Evolutionary conservation across 495 filamentous ascomycete genomes (phyloP), one percentile per base, ranked within the genome.

Genomic region (Penicillium diatomitis): DNA sequence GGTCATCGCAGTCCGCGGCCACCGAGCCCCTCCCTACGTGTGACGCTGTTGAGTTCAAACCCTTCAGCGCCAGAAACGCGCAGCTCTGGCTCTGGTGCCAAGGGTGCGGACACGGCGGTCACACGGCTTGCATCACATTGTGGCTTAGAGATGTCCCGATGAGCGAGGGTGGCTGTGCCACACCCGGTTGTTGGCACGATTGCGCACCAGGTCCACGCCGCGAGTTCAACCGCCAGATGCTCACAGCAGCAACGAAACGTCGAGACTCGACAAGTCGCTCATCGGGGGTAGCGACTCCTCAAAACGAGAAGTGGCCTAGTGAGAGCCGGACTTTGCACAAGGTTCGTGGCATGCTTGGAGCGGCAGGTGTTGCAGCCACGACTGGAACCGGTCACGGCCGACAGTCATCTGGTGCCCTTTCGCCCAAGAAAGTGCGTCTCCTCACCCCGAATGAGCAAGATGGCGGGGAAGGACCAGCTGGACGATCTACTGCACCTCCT

Each of bases 41-140:
- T 12, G 49, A 42, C 35, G 41, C 59, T 10, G 46, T 60, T 2
- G 27, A 52, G 9, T 65, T 53, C 44, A 46, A 53, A 10, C 45
- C 55, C 9, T 51, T 54, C 8, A 59, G 66, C 5, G 58, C 65
- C 28, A 63, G 63, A 44, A 68, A 62, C 34, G 58, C 67, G 28
- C 56, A 59, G 12, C 58, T 78, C 7, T 89, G 84, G 85, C 79
- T 74, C 57, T 84, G 79, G 71, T 90, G 86, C 52, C 80, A 84
- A 47, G 77, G 80, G 37, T 90, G 86, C 50, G 81, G 80, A 12
- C 86, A 90, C 52, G 85, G 85, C 40, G 86, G 85, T 5, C 86
- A 90, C 62, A 63, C 78, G 1, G 75, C 74, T 27, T 90, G 86
- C 53, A 73, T 89, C 41, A 71, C 72, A 41, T 76, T 71, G 4